A percentile compares a stretch with the other conserved stretches of the same genome.
phyloP scores from a whole-genome alignment of 1,139 yeast genomes.

The Ogataea hybrid region DNA sequence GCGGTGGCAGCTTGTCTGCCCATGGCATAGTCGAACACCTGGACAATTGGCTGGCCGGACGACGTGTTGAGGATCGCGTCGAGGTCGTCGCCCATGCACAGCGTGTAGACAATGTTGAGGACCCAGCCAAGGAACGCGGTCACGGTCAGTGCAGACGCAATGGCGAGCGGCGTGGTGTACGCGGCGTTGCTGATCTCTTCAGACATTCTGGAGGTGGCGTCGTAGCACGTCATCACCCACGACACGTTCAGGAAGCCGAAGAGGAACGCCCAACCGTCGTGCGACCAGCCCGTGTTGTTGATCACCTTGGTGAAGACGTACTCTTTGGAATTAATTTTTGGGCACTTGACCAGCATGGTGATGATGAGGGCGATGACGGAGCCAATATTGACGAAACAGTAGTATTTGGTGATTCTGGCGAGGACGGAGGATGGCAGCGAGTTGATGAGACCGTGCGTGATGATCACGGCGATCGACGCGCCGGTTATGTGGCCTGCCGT shows the following conservation, averaged over 20 bases:
- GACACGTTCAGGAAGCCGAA: conserved; percentile 37
- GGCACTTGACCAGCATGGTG: conserved; percentile 34
- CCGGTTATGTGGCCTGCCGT: conserved; percentile 41
- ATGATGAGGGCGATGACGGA: conserved; percentile 38
- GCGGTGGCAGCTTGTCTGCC: conserved; percentile 55
- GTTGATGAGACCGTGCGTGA: conserved; percentile 40
- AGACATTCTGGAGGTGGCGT: conserved; percentile 43
- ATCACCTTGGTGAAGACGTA: conserved; percentile 32
- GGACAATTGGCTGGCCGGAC: conserved; percentile 51
- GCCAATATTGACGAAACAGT: conserved; percentile 42
- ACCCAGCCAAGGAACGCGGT: conserved; percentile 37
- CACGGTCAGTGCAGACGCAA: conserved; percentile 33
- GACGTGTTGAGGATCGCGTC: conserved; percentile 35
- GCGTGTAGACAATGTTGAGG: conserved; percentile 32
- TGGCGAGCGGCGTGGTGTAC: conserved; percentile 34
- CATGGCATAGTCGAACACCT: conserved; percentile 47
- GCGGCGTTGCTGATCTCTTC: conserved; percentile 51
- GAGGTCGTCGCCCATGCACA: conserved; percentile 46
- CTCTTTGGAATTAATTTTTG: conserved; percentile 30
- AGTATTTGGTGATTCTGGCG: conserved; percentile 40
- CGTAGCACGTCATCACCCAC: conserved; percentile 39
- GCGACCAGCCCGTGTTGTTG: conserved; percentile 35
- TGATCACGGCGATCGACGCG: conserved; percentile 40
- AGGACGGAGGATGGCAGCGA: conserved; percentile 41
- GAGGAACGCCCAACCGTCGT: conserved; percentile 36